A percentile compares a stretch with the other conserved stretches of the same genome.
Evolutionary conservation across 257 asterid genomes (phyloP).

Genomic region (Solanum gracilifrons): DNA sequence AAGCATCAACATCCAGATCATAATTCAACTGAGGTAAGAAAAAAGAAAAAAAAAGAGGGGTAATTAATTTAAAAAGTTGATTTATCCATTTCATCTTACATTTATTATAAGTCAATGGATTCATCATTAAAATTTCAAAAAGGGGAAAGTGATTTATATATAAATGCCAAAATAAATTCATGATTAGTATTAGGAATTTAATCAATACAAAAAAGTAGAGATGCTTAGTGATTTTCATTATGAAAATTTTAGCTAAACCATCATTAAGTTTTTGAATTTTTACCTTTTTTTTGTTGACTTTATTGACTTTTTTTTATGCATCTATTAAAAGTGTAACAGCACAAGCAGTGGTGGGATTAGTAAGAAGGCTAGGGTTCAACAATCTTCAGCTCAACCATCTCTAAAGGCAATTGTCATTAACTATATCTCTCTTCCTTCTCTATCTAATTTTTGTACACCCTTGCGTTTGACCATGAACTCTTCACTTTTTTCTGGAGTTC

Average conservation of each 20-base stretch:
- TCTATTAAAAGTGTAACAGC: slow-evolving; percentile 54
- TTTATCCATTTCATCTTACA: not conserved
- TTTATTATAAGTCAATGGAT: not conserved
- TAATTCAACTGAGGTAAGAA: slow-evolving; percentile 49
- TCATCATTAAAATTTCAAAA: not conserved
- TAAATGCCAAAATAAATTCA: not conserved
- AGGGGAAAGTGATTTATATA: not conserved
- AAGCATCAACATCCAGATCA: slow-evolving; percentile 39
- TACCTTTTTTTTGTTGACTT: not conserved
- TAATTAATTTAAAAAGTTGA: not conserved
- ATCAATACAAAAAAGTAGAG: not conserved
- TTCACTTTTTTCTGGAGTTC: not conserved
- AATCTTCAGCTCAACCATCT: slow-evolving; percentile 68
- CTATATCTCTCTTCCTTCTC: slow-evolving; percentile 3
- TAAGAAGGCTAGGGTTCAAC: slow-evolving; percentile 93
- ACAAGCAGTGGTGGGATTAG: slow-evolving; percentile 48
- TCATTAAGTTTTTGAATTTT: not conserved
- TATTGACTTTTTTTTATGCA: not conserved
- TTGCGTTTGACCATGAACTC: not conserved
- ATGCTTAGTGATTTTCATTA: not conserved
- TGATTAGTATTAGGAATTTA: not conserved
- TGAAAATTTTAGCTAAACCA: not conserved
- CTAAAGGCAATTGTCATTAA: slow-evolving; percentile 42
- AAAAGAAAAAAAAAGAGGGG: not conserved
- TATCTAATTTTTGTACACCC: not conserved